phyloP scores from a whole-genome alignment of 2,329 filamentous ascomycete species.

The Colletotrichum zoysiae region DNA sequence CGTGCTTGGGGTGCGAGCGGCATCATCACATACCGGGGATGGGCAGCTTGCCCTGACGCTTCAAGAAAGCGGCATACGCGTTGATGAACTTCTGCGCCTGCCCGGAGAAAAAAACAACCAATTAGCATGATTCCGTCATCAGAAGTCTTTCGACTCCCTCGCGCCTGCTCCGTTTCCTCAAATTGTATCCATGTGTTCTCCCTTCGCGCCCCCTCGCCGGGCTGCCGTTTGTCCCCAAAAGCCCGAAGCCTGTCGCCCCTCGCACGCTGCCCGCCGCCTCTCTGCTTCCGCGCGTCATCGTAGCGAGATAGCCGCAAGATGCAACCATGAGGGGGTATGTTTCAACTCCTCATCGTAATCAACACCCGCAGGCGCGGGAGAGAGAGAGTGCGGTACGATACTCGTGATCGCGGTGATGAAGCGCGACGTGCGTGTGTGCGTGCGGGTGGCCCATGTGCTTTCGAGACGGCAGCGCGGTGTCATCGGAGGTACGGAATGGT shows the following conservation, averaged over 20 bases:
- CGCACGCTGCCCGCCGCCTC: neutral
- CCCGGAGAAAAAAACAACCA: conserved; percentile 57
- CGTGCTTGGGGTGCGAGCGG: neutral
- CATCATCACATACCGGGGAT: conserved; percentile 79
- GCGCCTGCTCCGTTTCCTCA: conserved; percentile 69
- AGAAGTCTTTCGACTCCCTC: conserved; percentile 81
- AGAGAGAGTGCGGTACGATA: neutral
- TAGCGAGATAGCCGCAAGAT: neutral
- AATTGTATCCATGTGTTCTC: conserved; percentile 42
- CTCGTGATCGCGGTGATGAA: neutral
- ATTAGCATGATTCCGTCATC: conserved; percentile 81
- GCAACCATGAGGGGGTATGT: conserved; percentile 36
- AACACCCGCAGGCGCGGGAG: neutral
- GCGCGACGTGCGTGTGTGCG: neutral
- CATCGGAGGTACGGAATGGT: conserved; percentile 18
- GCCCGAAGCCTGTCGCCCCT: neutral
- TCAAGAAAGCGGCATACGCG: conserved; percentile 89
- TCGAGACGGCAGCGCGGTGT: conserved; percentile 23
- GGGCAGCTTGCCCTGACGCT: conserved; percentile 93
- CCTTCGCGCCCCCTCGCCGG: neutral
- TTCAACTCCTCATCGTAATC: conserved; percentile 43
- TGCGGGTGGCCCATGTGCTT: neutral
- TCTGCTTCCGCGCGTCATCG: neutral
- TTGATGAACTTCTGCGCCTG: conserved; percentile 91
- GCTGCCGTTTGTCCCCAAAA: conserved; percentile 9